Percentiles rank a stretch among this genome's conserved stretches.
phyloP scores from a whole-genome alignment of 805 yeast species.

The Pichia nanzhaoensis region DNA sequence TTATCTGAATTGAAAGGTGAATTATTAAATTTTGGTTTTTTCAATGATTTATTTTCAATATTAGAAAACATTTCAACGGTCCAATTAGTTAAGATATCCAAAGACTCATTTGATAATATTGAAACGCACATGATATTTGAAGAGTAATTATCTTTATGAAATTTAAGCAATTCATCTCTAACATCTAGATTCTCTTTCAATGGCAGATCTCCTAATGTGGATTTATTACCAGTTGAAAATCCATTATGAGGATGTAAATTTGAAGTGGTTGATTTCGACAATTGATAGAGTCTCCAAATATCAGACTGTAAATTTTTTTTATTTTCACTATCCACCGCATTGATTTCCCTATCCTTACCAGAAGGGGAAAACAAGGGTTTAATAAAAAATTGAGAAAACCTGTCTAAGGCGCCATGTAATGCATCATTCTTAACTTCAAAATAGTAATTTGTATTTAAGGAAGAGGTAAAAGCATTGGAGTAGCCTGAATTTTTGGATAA shows the following conservation, averaged over 20 bases:
- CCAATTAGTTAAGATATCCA: conserved; percentile 69
- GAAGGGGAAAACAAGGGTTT: conserved; percentile 65
- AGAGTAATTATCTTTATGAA: conserved; percentile 67
- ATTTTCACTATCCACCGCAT: conserved; percentile 94
- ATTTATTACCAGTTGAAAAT: conserved; percentile 83
- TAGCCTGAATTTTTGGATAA: conserved; percentile 80
- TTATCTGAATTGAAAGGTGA: conserved; percentile 41
- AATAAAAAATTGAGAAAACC: conserved; percentile 90
- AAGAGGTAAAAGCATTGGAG: conserved; percentile 88
- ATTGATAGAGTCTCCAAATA: conserved; percentile 79
- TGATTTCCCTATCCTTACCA: conserved; percentile 86
- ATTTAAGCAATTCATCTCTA: conserved; percentile 72
- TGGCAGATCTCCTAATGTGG: conserved; percentile 69
- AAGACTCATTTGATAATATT: conserved; percentile 71
- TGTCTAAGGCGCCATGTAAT: conserved; percentile 80
- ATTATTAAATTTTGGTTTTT: conserved; percentile 39
- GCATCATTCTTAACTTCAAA: conserved; percentile 76
- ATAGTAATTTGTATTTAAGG: conserved; percentile 83
- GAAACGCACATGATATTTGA: conserved; percentile 86
- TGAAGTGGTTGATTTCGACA: conserved; percentile 69
- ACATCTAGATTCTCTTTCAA: conserved; percentile 56
- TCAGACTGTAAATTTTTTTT: conserved; percentile 91
- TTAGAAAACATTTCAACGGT: conserved; percentile 56
- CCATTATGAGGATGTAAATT: conserved; percentile 76
- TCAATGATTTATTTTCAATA: conserved; percentile 46